Conservation (phyloP, 352 stramenopile genomes). For the Globisporangium polare region DNA sequence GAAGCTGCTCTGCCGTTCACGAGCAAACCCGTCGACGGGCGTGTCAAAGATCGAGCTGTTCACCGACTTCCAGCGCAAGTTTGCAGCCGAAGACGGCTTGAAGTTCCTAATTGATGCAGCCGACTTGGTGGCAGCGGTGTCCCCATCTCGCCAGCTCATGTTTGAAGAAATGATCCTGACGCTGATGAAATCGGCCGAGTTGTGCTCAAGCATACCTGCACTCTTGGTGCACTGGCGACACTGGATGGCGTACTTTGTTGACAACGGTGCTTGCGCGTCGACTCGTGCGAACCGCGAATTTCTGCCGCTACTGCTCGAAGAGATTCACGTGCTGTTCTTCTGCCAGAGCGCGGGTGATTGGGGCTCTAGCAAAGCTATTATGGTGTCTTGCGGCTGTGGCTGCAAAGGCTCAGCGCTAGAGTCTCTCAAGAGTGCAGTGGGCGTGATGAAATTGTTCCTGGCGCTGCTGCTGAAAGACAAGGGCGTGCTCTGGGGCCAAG, state of each 20-base stretch:
- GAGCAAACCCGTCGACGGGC: neutral
- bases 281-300: slow-evolving; percentile 10
- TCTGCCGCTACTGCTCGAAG: slow-evolving; percentile 9
- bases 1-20: slow-evolving; percentile 9
- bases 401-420: slow-evolving; percentile 5
- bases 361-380: neutral
- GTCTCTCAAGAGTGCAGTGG: slow-evolving; percentile 11
- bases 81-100: slow-evolving; percentile 11
- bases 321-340: slow-evolving; percentile 13
- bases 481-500: slow-evolving; percentile 17
- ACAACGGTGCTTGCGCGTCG: slow-evolving; percentile 12
- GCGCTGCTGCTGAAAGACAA: slow-evolving; percentile 10
- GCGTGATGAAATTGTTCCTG: slow-evolving; percentile 15
- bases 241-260: slow-evolving; percentile 18
- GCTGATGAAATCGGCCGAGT: slow-evolving; percentile 13
- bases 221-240: slow-evolving; percentile 18
- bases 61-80: slow-evolving; percentile 11
- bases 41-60: neutral
- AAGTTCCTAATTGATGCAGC: slow-evolving; percentile 12
- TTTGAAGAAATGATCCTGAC: slow-evolving; percentile 16
- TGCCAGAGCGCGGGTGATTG: neutral
- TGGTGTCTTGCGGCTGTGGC: slow-evolving; percentile 10
- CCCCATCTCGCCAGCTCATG: slow-evolving; percentile 5
- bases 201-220: slow-evolving; percentile 1
- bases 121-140: slow-evolving; percentile 1